Conservation (phyloP, 495 filamentous ascomycete species). For the Lindgomyces ingoldianus region DNA sequence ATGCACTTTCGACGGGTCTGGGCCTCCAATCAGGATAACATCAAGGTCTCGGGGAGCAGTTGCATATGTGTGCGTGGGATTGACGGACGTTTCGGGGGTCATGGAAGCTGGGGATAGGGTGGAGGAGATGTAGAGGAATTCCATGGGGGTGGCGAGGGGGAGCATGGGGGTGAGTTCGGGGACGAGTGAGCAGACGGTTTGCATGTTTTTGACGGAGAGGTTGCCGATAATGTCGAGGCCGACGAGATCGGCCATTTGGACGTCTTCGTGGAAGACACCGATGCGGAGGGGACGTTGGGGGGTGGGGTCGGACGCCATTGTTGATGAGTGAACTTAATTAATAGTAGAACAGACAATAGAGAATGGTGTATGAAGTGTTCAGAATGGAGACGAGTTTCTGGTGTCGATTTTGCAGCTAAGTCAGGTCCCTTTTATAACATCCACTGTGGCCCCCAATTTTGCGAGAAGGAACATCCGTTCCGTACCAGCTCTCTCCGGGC, state of each 20-base stretch:
- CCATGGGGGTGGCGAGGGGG: conserved; percentile 17
- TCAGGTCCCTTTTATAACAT: too few species aligned
- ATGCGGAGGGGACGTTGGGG: conserved; percentile 25
- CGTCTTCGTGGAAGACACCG: conserved; percentile 32
- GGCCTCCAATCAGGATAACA: conserved; percentile 25
- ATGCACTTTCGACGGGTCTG: conserved; percentile 19
- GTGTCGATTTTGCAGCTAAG: too few species aligned
- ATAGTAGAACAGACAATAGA: too few species aligned
- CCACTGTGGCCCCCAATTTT: too few species aligned
- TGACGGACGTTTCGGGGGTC: conserved; percentile 18
- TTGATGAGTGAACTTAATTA: background rate
- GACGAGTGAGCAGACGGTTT: background rate
- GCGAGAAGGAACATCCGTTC: too few species aligned
- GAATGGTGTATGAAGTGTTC: too few species aligned
- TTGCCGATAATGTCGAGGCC: conserved; percentile 36
- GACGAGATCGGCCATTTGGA: conserved; percentile 33
- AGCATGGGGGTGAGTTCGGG: conserved; percentile 1
- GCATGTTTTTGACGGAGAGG: conserved; percentile 20
- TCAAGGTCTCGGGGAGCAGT: conserved; percentile 27
- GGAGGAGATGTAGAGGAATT: conserved; percentile 36
- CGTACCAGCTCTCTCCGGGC: too few species aligned
- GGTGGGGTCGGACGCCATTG: background rate
- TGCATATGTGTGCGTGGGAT: conserved; percentile 33
- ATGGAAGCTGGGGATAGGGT: conserved; percentile 18
- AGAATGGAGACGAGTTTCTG: too few species aligned